A percentile compares a stretch with the other conserved stretches of the same genome.
Evolutionary conservation across 257 asterid species (phyloP).

Genomic region (Apocynum venetum): DNA sequence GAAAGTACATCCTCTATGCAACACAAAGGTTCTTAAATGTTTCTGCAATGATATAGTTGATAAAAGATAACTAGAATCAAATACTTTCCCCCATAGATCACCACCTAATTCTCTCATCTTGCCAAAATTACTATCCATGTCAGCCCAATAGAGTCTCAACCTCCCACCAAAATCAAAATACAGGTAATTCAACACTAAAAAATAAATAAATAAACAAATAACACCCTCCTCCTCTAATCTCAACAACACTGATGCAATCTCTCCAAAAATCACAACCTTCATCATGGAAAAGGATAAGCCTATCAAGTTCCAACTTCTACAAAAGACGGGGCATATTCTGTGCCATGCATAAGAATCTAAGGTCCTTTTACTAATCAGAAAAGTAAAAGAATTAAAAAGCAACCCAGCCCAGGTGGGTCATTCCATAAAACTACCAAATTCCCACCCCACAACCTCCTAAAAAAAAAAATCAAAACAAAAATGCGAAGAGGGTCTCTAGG

Average conservation of each 20-base stretch:
- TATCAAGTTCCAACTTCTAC: background rate
- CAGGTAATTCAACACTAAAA: background rate
- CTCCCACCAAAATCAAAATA: background rate
- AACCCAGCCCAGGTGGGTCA: background rate
- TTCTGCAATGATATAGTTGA: background rate
- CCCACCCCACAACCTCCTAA: background rate
- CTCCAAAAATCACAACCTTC: background rate
- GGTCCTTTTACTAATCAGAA: background rate
- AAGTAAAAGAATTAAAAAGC: background rate
- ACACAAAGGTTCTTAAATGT: background rate
- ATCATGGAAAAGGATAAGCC: background rate
- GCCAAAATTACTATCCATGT: background rate
- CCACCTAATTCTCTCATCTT: conserved; percentile 12
- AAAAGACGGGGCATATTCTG: background rate
- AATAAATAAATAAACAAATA: too few relatives aligned
- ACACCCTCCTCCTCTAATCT: background rate
- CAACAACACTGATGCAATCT: background rate
- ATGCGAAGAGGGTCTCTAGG: conserved; percentile 7
- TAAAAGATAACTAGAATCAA: background rate
- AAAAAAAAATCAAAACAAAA: background rate
- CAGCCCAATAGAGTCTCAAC: background rate
- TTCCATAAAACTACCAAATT: conserved; percentile 7
- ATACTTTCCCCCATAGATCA: background rate
- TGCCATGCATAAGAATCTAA: conserved; percentile 15
- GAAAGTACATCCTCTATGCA: background rate